Base-by-base conservation (phyloP, 2,329 filamentous ascomycete genomes). In the Pseudogymnoascus sp. region DNA sequence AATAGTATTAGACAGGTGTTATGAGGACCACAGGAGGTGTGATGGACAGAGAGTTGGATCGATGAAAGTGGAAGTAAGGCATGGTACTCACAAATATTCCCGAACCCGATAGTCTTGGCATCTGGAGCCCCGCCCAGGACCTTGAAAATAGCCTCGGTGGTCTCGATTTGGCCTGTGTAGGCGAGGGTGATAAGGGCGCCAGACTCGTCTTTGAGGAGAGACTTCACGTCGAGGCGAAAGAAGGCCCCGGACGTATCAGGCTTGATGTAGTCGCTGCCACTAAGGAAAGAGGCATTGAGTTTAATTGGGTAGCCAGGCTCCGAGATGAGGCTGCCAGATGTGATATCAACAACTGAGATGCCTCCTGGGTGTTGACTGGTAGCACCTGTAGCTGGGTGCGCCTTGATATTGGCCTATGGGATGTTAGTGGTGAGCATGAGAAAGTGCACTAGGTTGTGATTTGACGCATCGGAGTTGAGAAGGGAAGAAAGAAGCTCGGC, bases 251-350 rank as follows among this genome's bases (percentile, higher is more conserved):
- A 71, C 2, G 75, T 73, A 65, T 79, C 78, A 61, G 72, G 72
- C 25, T 75, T 76, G 61, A 79, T 70, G 69, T 74, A 78, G 68
- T 79, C 77, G 60, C 73, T 73, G 21, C 76, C 77, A 61, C 77
- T 75, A 60, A 75, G 63, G 63, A 78, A 76, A 25, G 70, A 71
- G 36, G 77, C 77, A 62, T 77, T 70, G 54, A 79, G 65, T 25
- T 70, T 63, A 61, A 75, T 72, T 5, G 73, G 71, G 67, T 78
- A 79, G 63, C 63, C 62, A 3, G 73, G 71, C 48, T 77, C 75
- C 23, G 77, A 78, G 43, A 70, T 65, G 48, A 79, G 69, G 64
- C 68, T 74, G 60, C 74, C 74, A 11, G 71, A 66, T 25, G 36
- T 25, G 34, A 61, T 43, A 16, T 61, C 39, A 13, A 61, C 48